Evolutionary conservation across 495 filamentous ascomycete species (phyloP).

Genomic region (Xylaria castorea): DNA sequence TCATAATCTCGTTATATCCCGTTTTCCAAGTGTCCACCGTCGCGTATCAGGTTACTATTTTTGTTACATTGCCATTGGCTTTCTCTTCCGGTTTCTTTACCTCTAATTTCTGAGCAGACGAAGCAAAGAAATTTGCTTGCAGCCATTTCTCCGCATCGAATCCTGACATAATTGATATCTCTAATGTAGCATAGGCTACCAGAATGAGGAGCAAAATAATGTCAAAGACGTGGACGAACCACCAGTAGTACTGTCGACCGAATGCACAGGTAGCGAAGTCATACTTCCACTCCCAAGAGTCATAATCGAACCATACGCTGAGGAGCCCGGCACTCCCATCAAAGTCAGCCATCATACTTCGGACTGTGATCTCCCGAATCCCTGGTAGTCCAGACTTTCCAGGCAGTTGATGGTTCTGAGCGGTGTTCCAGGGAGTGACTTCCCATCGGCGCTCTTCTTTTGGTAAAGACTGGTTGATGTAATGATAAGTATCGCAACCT

Average conservation of each 20-base stretch:
- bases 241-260: conserved; percentile 93
- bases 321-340: conserved; percentile 87
- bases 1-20: conserved; percentile 21
- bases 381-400: conserved; percentile 53
- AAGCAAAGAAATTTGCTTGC: background rate
- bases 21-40: conserved; percentile 1
- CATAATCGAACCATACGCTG: conserved; percentile 84
- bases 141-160: conserved; percentile 35
- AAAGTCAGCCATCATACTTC: conserved; percentile 98
- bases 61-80: conserved; percentile 13
- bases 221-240: conserved; percentile 80
- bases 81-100: conserved; percentile 28
- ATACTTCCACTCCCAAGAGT: conserved; percentile 75
- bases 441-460: conserved; percentile 53
- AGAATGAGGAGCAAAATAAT: conserved; percentile 57
- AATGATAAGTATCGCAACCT: conserved; percentile 89
- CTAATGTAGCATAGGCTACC: conserved; percentile 39
- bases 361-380: conserved; percentile 88
- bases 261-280: conserved; percentile 78
- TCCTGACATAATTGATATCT: conserved; percentile 31
- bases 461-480: conserved; percentile 59
- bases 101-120: background rate
- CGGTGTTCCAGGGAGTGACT: conserved; percentile 51
- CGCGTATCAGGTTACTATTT: background rate
- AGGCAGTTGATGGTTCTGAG: conserved; percentile 38